Percentiles rank a stretch among this genome's conserved stretches.
Evolutionary conservation across 805 yeast genomes (phyloP).

Genomic region (Candida caryicola): DNA sequence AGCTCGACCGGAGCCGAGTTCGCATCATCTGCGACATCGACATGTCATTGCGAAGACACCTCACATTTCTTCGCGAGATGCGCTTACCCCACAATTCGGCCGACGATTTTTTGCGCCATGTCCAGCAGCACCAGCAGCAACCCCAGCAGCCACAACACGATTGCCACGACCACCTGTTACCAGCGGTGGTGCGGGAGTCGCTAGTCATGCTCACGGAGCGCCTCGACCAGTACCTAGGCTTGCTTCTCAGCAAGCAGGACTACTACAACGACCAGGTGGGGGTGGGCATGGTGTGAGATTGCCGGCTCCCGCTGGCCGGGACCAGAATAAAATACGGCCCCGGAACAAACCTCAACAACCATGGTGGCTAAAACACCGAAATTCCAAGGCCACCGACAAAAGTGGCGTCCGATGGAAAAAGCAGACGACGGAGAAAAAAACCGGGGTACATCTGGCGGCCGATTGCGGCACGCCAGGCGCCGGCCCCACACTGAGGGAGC

Average conservation of each 20-base stretch:
- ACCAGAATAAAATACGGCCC: too few relatives aligned
- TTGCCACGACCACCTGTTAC: neutral
- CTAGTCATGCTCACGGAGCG: neutral
- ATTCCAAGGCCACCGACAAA: too few relatives aligned
- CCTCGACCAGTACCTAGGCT: neutral
- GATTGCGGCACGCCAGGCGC: too few relatives aligned
- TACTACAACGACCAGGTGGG: neutral
- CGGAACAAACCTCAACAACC: too few relatives aligned
- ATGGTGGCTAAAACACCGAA: too few relatives aligned
- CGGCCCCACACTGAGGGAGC: too few relatives aligned
- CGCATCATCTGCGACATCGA: neutral
- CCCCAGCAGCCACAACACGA: too few relatives aligned
- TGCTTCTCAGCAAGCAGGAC: neutral
- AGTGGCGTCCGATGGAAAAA: too few relatives aligned
- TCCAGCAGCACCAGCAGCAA: too few relatives aligned
- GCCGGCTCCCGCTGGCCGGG: neutral
- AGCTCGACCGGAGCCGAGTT: neutral
- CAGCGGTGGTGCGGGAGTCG: neutral
- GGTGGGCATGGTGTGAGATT: neutral
- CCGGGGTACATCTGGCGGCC: too few relatives aligned
- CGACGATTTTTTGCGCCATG: neutral
- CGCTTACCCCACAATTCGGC: neutral
- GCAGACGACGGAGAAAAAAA: too few relatives aligned
- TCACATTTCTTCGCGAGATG: neutral
- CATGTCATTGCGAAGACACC: neutral